These are phyloP conservation scores for Globisporangium uncinulatum DNA, from an alignment of 352 stramenopile genomes.

Conservation along the genomic window DNA sequence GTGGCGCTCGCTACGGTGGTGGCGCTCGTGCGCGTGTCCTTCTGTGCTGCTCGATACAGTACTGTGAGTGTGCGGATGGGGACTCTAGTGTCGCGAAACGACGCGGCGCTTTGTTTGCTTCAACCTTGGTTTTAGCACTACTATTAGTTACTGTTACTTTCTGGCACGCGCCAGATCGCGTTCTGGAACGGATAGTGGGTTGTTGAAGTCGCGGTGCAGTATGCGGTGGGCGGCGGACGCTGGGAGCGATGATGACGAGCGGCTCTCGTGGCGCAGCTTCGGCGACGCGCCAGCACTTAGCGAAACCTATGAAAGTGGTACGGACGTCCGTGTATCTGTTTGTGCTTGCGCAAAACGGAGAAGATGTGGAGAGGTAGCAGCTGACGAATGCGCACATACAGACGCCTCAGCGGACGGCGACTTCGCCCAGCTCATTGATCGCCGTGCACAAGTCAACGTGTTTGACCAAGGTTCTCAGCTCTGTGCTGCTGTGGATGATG, in stretches of 20 bases:
- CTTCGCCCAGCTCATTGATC: slow-evolving; percentile 20
- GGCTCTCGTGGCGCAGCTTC: slow-evolving; percentile 36
- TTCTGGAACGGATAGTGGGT: not conserved
- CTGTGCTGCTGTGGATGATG: too few relatives aligned
- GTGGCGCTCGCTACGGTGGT: not conserved
- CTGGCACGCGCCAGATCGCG: not conserved
- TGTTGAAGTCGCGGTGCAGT: not conserved
- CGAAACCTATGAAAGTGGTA: slow-evolving; percentile 10
- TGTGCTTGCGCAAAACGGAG: not conserved
- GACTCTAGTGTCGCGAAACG: not conserved
- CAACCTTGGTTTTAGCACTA: not conserved
- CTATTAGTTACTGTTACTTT: not conserved
- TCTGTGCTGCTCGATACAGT: not conserved
- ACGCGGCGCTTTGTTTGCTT: not conserved
- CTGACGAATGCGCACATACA: not conserved
- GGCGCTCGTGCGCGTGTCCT: not conserved
- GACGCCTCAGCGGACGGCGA: slow-evolving; percentile 22
- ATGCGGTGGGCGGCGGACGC: slow-evolving; percentile 11
- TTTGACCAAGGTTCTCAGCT: too few relatives aligned
- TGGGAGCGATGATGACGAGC: slow-evolving; percentile 23
- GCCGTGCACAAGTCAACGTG: not conserved
- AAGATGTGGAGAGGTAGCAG: not conserved
- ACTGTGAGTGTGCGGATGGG: too few relatives aligned
- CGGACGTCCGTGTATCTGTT: not conserved
- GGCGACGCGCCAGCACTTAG: slow-evolving; percentile 8